Percentiles rank a stretch among this genome's conserved stretches.
Conservation (phyloP, 441 rosid genomes). For the Pelargonium cotyledonis region DNA sequence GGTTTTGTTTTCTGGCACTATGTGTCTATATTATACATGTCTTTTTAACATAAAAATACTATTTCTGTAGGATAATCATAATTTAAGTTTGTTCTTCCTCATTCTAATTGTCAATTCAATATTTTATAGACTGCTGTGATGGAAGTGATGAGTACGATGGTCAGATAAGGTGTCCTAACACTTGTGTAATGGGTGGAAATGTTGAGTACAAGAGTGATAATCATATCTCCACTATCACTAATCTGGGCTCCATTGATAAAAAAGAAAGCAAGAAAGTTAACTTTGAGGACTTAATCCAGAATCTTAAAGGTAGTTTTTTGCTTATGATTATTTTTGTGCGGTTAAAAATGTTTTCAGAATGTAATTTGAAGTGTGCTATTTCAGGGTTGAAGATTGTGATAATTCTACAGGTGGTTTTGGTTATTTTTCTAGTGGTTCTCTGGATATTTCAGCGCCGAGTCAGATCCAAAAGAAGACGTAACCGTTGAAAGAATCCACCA, state of each 20-base stretch:
- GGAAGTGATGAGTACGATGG: constrained; percentile 87
- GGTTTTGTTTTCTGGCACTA: too few relatives aligned
- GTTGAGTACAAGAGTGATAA: constrained; percentile 40
- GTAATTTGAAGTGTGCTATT: constrained; percentile 21
- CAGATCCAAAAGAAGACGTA: constrained; percentile 49
- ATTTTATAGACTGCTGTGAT: constrained; percentile 73
- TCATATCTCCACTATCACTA: constrained; percentile 20
- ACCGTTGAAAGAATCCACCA: constrained; percentile 12
- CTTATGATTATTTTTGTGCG: constrained; percentile 2
- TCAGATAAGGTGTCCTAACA: constrained; percentile 52
- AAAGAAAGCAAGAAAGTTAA: constrained; percentile 26
- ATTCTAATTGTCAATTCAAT: constrained; percentile 5
- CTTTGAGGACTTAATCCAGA: constrained; percentile 40
- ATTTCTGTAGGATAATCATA: background rate
- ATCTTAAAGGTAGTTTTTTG: constrained; percentile 37
- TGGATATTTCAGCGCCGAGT: constrained; percentile 25
- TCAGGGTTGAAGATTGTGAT: constrained; percentile 65
- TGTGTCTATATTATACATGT: background rate
- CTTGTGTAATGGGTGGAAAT: constrained; percentile 80
- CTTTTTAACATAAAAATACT: background rate
- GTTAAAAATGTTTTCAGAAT: constrained; percentile 10
- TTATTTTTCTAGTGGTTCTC: constrained; percentile 38
- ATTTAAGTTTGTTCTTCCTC: background rate
- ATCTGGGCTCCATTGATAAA: constrained; percentile 18
- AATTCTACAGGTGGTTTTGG: constrained; percentile 39